Base-by-base conservation (phyloP, 1,139 yeast species). In the Blastobotrys niveus region DNA sequence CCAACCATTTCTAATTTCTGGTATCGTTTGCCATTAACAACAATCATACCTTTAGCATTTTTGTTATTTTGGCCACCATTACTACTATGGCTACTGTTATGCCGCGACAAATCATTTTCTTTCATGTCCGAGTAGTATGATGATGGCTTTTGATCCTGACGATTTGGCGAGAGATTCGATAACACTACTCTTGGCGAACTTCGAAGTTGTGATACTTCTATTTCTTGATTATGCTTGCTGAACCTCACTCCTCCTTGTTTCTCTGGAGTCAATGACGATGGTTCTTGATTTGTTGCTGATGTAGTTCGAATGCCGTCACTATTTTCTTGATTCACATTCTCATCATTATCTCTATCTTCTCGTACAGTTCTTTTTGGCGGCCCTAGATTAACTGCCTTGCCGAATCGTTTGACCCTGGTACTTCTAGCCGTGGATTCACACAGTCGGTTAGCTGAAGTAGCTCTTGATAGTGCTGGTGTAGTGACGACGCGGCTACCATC, bases 1-100 rank as follows among this genome's bases (percentile, higher is more conserved):
- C 98, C 98, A 15, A 91, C 64, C 17, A 85, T 68, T 56, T 87
- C 96, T 19, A 86, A 66, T 47, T 82, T 76, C 55, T 83, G 93
- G 59, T 86, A 89, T 34, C 73, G 74, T 35, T 72, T 71, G 2
- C 77, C 80, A 60, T 87, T 85, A 1, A 80, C 73, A 3, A 61
- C 56, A 30, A 67, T 55, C 25, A 54, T 42, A 34, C 55, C 60
- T 40, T 19, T 14, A 9, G 49, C 56, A 29, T 53, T 57, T 38
- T 42, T 47, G 18, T 43, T 38, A 9, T 34, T 29, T 18, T 26
- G 37, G 17, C 35, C 30, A 22, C 12, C 27, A 25, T 25, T 25
- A 25, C 12, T 42, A 29, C 40, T 27, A 9, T 36, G 8, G 48
- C n/a, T 40, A 38, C 22, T 34, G 30, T 15, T n/a, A n/a, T n/a